Base-by-base conservation (phyloP, 176 grass and related monocot species). In the Carex cristatella region DNA sequence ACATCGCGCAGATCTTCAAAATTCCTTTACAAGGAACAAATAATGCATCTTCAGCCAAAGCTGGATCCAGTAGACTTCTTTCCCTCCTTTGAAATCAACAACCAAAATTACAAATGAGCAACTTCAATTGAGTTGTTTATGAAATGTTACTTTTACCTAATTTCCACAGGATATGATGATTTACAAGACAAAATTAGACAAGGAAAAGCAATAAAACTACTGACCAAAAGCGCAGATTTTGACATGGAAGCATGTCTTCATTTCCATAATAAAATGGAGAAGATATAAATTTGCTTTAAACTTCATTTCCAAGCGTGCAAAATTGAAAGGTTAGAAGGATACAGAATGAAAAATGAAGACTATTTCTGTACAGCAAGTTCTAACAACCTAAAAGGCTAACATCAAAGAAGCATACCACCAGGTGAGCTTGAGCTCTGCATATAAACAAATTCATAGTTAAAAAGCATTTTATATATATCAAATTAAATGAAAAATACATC, bases 211-310 rank as follows among this genome's bases (percentile, higher is more conserved):
- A 35, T 58, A 12, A 72, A 81, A 32, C 56, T 63, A 91, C 92
- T 70, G 89, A 98, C 95, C 95, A 98, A 87, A 98, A 98, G 54
- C 89, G 89, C 15, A 98, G 88, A 85, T 94, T 98, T 86, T 98
- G 95, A 91, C 92, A 98, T 4, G 92, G 95, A 57, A 98, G 90
- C 84, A 89, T 88, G 62, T 91, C 87, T 84, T 98, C 95, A 87
- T 85, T 87, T 82, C 92, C 95, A 70, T 84, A 89, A 85, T 94
- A 98, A 87, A 94, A 98, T 62, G 95, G 92, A 23, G 23, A 23
- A 23, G 23, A 23, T 23, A 23, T 23, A 23, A 23, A 23, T 23
- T 23, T 23, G 23, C 23, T 23, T 23, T 23, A 23, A 23, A 23
- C 23, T 23, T 23, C 23, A 23, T 23, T 23, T 23, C 23, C 23